Base-by-base conservation (phyloP, 768 basidiomycete genomes). In the Lentinula raphanica region DNA sequence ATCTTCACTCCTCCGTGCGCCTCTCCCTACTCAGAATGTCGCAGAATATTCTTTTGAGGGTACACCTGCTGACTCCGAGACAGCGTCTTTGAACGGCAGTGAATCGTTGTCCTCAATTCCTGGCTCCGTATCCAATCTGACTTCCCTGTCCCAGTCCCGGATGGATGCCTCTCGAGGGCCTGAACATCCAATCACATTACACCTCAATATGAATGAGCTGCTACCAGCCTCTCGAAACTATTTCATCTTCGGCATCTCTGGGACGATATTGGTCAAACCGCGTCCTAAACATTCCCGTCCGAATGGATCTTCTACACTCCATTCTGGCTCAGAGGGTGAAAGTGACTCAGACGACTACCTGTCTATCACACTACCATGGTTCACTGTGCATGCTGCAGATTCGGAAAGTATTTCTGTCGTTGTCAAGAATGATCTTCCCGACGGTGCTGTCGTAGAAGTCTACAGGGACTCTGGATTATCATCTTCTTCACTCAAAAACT, bases 151-250 rank as follows among this genome's bases (percentile, higher is more conserved):
- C 67, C 29, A 67, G 66, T 57, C 45, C 61, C 19, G 63, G 62
- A 61, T 61, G n/a, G 54, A 49, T 17, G 42, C 31, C 46, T 64
- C 68, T 29, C 69, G 67, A 29, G 75, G 81, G 11, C 90, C 89
- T 1, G 79, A 78, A 19, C 71, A 77, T 13, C 85, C 88, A 2
- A 76, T 93, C 44, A 89, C 88, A 0, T 70, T 92, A 8, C 89
- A 91, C 66, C 62, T 93, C 59, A 90, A 92, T 65, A 89, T 92
- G 77, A 88, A 89, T 62, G 88, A 92, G 40, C 74, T 92, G 6
- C 75, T 83, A 25, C 80, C 84, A 2, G 82, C 88, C 8, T 72
- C 78, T 28, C 87, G 85, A 69, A 85, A 84, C 59, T 63, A 74
- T 15, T 86, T 92, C 64, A 79, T 78, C 5, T 89, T 92, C 69